Base-by-base conservation (phyloP, 2,329 filamentous ascomycete species). In the Nemania sp. region DNA sequence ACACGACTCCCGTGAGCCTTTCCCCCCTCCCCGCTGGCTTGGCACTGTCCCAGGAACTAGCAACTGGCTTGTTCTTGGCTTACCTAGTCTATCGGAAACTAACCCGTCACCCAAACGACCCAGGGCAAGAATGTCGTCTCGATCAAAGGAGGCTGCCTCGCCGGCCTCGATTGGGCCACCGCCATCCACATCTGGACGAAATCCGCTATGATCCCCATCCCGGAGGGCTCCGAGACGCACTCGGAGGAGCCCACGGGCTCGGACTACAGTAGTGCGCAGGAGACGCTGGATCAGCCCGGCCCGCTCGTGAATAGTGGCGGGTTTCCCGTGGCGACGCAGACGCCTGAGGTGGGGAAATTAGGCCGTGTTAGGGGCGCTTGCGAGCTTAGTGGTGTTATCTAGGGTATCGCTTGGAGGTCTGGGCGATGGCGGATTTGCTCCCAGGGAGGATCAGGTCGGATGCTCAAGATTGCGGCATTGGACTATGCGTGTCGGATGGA, bases 111-210 rank as follows among this genome's bases (percentile, higher is more conserved):
- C 49, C 49, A 27, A 27, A 29, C 18, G 27, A 41, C 29, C 18
- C 22, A 86, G 86, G 80, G 83, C 11, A 88, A 90, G 72, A 85
- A 86, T 67, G 84, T 89, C 55, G 85, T 91, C 47, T 88, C 87
- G 18, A 85, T 93, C 53, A 92, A 92, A 75, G 90, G 87, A 11
- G 90, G 89, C 47, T 90, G 90, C 74, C 82, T 93, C 53, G 85
- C 89, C 5, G 88, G 86, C 1, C 80, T 92, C 22, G 85, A 89
- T 77, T 88, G 89, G 87, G 81, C 77, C 13, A 80, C 77, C 2
- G 89, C 88, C 29, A 86, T 87, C 70, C 90, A 93, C 80, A 89
- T 92, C 73, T 92, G 88, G 87, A 90, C 88, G 22, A 88, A 88
- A 73, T 85, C 84, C 49, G 90, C 90, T 72, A 89, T 92, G 83